phyloP scores from a whole-genome alignment of 2,329 filamentous ascomycete species.

The Botrytis sinoallii region DNA sequence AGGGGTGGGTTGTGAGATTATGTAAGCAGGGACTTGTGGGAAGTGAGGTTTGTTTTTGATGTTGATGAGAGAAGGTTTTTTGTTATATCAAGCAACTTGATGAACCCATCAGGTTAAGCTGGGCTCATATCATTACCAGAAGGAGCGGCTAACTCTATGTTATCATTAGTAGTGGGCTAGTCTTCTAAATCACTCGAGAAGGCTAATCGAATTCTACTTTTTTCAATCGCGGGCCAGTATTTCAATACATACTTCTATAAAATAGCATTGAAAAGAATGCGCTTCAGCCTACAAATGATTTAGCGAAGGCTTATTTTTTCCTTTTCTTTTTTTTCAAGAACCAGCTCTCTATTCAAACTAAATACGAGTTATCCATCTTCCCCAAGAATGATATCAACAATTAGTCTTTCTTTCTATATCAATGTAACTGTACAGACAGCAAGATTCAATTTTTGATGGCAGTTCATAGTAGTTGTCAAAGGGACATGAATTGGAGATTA shows the following conservation, averaged over 20 bases:
- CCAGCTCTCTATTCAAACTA: background rate
- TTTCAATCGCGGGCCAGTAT: background rate
- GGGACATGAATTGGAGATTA: fast-evolving
- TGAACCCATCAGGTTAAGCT: no score
- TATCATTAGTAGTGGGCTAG: no score
- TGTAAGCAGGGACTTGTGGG: no score
- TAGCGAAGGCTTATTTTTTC: no score
- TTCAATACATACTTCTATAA: background rate
- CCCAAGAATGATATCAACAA: background rate
- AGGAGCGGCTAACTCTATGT: background rate
- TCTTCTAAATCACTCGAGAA: background rate
- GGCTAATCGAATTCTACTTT: background rate
- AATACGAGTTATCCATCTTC: background rate
- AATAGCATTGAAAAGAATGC: background rate
- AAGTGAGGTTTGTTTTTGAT: background rate
- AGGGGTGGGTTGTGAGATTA: no score
- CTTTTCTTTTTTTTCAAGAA: no score
- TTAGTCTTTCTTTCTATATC: fast-evolving
- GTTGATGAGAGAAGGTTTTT: background rate
- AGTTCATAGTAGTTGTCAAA: fast-evolving
- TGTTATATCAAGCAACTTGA: no score
- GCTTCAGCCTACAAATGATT: no score
- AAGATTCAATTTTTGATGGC: background rate
- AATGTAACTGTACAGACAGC: background rate
- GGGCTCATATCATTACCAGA: background rate